Conservation (phyloP, 225 moss, liverwort and hornwort species). For the Bryum argenteum region DNA sequence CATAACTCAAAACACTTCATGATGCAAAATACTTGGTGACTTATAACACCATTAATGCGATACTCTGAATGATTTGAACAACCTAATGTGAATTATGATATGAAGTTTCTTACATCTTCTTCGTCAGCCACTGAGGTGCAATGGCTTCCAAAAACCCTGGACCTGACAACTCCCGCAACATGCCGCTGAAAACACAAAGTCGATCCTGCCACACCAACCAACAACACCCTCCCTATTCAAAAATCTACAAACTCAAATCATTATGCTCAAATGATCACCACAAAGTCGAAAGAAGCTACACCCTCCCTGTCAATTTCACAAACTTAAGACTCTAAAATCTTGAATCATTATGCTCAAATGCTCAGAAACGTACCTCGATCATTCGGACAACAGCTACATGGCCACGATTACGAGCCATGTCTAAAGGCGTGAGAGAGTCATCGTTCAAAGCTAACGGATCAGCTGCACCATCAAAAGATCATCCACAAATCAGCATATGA, state of each 20-base stretch:
- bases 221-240: constrained; percentile 4
- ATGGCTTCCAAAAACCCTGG: constrained; percentile 75
- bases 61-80: background rate
- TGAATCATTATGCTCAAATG: background rate
- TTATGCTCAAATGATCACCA: too few relatives aligned
- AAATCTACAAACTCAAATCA: background rate
- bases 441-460: constrained; percentile 89
- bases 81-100: constrained; percentile 14
- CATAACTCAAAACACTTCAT: too few relatives aligned
- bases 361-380: constrained; percentile 65
- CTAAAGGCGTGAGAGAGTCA: constrained; percentile 81
- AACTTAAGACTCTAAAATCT: background rate
- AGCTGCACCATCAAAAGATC: constrained; percentile 58
- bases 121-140: constrained; percentile 74
- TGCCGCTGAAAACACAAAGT: constrained; percentile 84
- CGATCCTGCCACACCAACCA: constrained; percentile 59
- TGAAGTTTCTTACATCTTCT: constrained; percentile 68
- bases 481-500: too few relatives aligned
- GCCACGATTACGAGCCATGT: constrained; percentile 81
- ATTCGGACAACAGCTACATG: constrained; percentile 83
- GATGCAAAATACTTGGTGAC: too few relatives aligned
- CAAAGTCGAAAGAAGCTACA: too few relatives aligned
- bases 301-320: constrained; percentile 5
- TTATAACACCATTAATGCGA: too few relatives aligned
- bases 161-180: constrained; percentile 82